Percentiles rank a stretch among this genome's conserved stretches.
Conservation (phyloP, 2,329 filamentous ascomycete species). For the Trichoderma atroviride region DNA sequence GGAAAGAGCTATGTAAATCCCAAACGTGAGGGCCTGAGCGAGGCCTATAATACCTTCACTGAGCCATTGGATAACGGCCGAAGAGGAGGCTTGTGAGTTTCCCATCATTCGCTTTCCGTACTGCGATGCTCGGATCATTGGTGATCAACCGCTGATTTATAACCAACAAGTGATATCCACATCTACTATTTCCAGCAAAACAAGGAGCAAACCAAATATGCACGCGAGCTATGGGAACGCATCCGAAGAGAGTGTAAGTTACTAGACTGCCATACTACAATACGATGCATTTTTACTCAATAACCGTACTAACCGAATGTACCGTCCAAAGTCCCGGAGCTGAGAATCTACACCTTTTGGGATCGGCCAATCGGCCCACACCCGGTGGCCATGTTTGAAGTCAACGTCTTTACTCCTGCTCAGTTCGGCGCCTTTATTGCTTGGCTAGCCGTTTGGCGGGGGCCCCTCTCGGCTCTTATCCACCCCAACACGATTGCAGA, state of each 20-base stretch:
- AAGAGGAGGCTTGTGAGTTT: conserved; percentile 71
- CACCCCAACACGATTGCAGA: conserved; percentile 76
- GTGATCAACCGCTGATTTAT: not conserved
- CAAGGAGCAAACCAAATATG: conserved; percentile 65
- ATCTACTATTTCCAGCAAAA: conserved; percentile 77
- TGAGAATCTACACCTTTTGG: conserved; percentile 79
- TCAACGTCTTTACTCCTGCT: conserved; percentile 81
- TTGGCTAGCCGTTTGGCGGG: conserved; percentile 81
- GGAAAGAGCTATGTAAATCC: conserved; percentile 78
- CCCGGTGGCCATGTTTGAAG: conserved; percentile 86
- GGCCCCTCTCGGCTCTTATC: conserved; percentile 75
- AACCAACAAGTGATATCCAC: conserved; percentile 66
- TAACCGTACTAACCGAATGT: conserved; percentile 14
- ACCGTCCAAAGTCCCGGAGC: conserved; percentile 68
- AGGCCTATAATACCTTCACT: conserved; percentile 70
- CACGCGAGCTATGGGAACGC: conserved; percentile 72
- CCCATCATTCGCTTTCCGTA: not conserved
- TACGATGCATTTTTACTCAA: not conserved
- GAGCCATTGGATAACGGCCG: conserved; percentile 66
- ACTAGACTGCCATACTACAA: not conserved
- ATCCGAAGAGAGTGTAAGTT: conserved; percentile 75
- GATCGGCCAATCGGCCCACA: conserved; percentile 81
- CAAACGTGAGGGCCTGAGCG: conserved; percentile 60
- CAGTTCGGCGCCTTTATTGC: conserved; percentile 89
- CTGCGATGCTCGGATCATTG: not conserved